Evolutionary conservation across 192 early-diverging fungal species (phyloP).

Genomic region (Coemansia furcata): DNA sequence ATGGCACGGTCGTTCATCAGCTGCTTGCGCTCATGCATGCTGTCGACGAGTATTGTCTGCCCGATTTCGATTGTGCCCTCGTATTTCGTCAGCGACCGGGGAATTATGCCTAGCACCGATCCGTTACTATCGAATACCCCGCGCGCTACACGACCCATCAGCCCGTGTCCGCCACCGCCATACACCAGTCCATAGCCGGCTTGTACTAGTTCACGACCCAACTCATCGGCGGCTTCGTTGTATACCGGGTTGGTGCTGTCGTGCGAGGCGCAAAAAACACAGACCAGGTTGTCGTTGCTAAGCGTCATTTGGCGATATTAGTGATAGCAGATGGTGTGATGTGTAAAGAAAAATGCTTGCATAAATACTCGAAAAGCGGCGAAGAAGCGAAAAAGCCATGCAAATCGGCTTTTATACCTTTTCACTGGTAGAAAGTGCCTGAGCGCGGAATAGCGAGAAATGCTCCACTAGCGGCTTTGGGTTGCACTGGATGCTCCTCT

Average conservation of each 20-base stretch:
- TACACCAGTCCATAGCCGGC: slow-evolving; percentile 65
- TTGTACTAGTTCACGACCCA: slow-evolving; percentile 58
- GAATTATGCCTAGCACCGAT: slow-evolving; percentile 73
- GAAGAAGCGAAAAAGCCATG: background rate
- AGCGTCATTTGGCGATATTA: slow-evolving; percentile 1
- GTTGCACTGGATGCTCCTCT: background rate
- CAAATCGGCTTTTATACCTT: background rate
- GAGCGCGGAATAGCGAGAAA: background rate
- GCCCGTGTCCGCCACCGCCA: slow-evolving; percentile 63
- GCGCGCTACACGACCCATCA: slow-evolving; percentile 84
- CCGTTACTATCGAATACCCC: slow-evolving; percentile 60
- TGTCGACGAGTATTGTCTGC: slow-evolving; percentile 61
- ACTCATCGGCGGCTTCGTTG: slow-evolving; percentile 33
- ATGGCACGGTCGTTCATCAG: slow-evolving; percentile 65
- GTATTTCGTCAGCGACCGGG: slow-evolving; percentile 57
- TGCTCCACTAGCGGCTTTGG: background rate
- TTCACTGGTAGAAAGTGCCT: background rate
- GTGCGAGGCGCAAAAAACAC: slow-evolving; percentile 50
- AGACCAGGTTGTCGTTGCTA: slow-evolving; percentile 21
- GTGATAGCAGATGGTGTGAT: background rate
- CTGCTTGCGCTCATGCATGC: slow-evolving; percentile 84
- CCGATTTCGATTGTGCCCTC: slow-evolving; percentile 53
- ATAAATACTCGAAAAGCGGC: background rate
- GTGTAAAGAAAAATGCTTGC: background rate
- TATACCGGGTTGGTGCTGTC: slow-evolving; percentile 21